phyloP scores from a whole-genome alignment of 495 filamentous ascomycete genomes.

The Cairneyella variabilis region DNA sequence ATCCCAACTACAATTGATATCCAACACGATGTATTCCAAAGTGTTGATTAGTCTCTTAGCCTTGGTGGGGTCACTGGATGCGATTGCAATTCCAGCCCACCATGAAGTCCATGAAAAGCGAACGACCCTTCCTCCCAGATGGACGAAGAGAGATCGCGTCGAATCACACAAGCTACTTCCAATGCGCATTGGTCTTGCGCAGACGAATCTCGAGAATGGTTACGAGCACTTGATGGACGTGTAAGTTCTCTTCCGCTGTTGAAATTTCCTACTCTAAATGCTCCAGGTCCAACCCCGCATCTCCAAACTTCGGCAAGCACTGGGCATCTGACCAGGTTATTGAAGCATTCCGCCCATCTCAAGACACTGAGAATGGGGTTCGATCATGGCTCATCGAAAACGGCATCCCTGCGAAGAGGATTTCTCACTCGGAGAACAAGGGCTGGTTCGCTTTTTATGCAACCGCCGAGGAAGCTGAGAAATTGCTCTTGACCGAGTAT shows the following conservation, averaged over 20 bases:
- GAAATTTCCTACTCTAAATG: not conserved
- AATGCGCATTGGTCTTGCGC: conserved; percentile 50
- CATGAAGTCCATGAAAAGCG: conserved; percentile 20
- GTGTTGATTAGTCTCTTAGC: no score
- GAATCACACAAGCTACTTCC: conserved; percentile 31
- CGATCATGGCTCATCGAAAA: conserved; percentile 42
- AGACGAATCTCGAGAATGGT: conserved; percentile 46
- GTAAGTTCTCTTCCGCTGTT: not conserved
- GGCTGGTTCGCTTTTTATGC: conserved; percentile 51
- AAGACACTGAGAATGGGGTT: conserved; percentile 37
- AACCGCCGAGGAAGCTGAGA: conserved; percentile 47
- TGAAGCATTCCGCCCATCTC: conserved; percentile 41
- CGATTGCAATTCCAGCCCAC: conserved; percentile 1
- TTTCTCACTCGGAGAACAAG: conserved; percentile 46
- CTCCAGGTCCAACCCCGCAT: conserved; percentile 26
- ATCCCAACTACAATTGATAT: no score
- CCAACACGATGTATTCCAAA: no score
- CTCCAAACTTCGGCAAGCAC: conserved; percentile 47
- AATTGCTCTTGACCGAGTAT: conserved; percentile 54
- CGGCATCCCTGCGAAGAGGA: conserved; percentile 42
- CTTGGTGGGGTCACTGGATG: no score
- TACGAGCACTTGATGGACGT: conserved; percentile 50
- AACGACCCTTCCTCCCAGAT: not conserved
- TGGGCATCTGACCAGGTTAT: conserved; percentile 37
- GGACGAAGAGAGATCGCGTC: conserved; percentile 14